A percentile compares a stretch with the other conserved stretches of the same genome.
These are phyloP conservation scores for Adansonia digitata DNA, from an alignment of 345 rosid genomes.

Conservation along the genomic window DNA sequence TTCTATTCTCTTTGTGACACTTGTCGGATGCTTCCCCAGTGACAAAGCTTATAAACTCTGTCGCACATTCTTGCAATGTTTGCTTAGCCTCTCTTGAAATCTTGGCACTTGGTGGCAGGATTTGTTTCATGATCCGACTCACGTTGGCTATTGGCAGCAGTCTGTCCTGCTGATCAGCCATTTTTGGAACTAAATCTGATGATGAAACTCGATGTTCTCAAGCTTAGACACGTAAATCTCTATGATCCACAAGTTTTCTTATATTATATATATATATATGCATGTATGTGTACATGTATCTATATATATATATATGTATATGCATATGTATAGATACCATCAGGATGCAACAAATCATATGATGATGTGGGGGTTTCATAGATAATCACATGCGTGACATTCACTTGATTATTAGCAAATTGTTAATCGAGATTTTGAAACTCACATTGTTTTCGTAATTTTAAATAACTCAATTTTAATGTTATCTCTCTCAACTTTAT, in stretches of 20 bases:
- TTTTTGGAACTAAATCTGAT: background rate
- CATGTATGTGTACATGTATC: too few relatives aligned
- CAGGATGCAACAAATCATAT: background rate
- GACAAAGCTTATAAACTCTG: slow-evolving; percentile 82
- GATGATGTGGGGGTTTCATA: background rate
- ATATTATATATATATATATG: slow-evolving; percentile 13
- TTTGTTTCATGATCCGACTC: slow-evolving; percentile 70
- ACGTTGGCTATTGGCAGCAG: slow-evolving; percentile 79
- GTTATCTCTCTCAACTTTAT: background rate
- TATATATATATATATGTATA: too few relatives aligned
- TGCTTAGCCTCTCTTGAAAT: slow-evolving; percentile 83
- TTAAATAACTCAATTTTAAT: background rate
- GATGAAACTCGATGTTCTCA: slow-evolving; percentile 7
- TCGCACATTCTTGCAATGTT: slow-evolving; percentile 77
- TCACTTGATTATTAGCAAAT: background rate
- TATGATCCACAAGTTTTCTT: slow-evolving; percentile 17
- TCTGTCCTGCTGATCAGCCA: slow-evolving; percentile 49
- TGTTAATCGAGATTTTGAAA: background rate
- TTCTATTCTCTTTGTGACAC: slow-evolving; percentile 87
- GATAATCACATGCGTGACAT: background rate
- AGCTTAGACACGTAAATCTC: slow-evolving; percentile 22
- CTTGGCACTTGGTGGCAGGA: slow-evolving; percentile 71
- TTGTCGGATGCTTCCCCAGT: slow-evolving; percentile 85
- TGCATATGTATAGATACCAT: background rate
- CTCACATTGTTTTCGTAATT: background rate